Evolutionary conservation across 306 rosid species (phyloP), one percentile per base, ranked within the genome.

Genomic region (Pachyrhizus erosus): DNA sequence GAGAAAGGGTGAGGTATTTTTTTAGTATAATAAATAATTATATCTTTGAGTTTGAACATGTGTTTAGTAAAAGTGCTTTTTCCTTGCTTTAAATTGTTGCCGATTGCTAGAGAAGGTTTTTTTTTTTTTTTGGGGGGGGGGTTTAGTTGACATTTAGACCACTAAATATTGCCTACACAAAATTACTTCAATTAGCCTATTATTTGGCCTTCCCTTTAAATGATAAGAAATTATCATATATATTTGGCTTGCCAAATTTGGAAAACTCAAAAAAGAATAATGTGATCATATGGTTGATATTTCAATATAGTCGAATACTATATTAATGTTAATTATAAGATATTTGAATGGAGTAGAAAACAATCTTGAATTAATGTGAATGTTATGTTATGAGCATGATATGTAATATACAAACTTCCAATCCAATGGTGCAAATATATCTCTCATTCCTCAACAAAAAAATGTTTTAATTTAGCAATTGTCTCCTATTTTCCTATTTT

Each of bases 401-500:
- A 39, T 49, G 46, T 48, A 54, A 69, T 45, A 58, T 69, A 58
- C 74, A 70, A 48, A 69, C 68, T n/a, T 83, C 65, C 46, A 34
- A 33, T 24, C 54, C 69, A 46, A 46, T 4, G 17, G 27, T 49
- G 78, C 23, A 49, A 33, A 23, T 27, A 18, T 34, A 23, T 27
- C 43, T 70, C 7, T 79, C 7, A 29, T 83, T 73, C 70, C 57
- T 69, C 73, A 33, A 52, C n/a, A 49, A 29, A 65, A 74, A 68
- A 33, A 4, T 10, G 15, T 33, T 70, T 80, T 64, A 26, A 27
- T 68, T 81, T 14, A 37, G 46, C 12, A 43, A 20, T 40, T 76
- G 67, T 65, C 64, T 64, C 69, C 31, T 54, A 21, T 29, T 84
- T 77, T 64, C 69, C 31, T 54, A 21, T 29, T 84, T 77, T 77